Percentiles rank a stretch among this genome's conserved stretches.
Evolutionary conservation across 805 yeast genomes (phyloP).

Genomic region (Yarrowia sp.): DNA sequence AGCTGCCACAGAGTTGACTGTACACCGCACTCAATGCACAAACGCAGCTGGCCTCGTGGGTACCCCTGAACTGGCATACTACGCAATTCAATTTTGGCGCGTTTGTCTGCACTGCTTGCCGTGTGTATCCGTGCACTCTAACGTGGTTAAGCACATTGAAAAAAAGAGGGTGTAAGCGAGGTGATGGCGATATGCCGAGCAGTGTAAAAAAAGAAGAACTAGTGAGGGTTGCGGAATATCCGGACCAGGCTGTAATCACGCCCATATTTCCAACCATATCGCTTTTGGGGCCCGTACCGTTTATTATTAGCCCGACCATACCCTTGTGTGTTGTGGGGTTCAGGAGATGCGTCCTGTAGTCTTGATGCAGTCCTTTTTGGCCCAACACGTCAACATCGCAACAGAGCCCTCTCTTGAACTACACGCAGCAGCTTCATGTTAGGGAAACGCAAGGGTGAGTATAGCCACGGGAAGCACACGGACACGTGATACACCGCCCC

Average conservation of each 20-base stretch:
- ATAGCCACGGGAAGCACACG: too few relatives aligned
- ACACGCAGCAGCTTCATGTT: slow-evolving; percentile 23
- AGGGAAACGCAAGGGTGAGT: slow-evolving; percentile 27
- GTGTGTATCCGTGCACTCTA: slow-evolving; percentile 23
- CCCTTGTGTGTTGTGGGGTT: slow-evolving; percentile 14
- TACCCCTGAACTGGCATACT: slow-evolving; percentile 6
- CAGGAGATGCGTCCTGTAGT: slow-evolving; percentile 19
- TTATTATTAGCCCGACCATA: neutral
- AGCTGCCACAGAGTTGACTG: neutral
- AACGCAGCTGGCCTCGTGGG: slow-evolving; percentile 2
- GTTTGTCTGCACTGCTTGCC: slow-evolving; percentile 9
- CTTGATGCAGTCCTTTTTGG: slow-evolving; percentile 22
- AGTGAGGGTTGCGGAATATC: too few relatives aligned
- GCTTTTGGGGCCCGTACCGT: neutral
- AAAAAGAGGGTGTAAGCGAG: neutral
- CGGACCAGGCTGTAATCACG: too few relatives aligned
- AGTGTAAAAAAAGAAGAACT: too few relatives aligned
- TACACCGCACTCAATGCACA: neutral
- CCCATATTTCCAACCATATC: too few relatives aligned
- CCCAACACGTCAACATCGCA: slow-evolving; percentile 26
- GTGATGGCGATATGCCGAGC: too few relatives aligned
- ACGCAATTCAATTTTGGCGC: slow-evolving; percentile 16
- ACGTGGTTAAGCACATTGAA: slow-evolving; percentile 1
- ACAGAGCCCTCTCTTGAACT: neutral
- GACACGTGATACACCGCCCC: neutral